Conservation (phyloP, 768 basidiomycete species). For the Mycena albidolilacea region DNA sequence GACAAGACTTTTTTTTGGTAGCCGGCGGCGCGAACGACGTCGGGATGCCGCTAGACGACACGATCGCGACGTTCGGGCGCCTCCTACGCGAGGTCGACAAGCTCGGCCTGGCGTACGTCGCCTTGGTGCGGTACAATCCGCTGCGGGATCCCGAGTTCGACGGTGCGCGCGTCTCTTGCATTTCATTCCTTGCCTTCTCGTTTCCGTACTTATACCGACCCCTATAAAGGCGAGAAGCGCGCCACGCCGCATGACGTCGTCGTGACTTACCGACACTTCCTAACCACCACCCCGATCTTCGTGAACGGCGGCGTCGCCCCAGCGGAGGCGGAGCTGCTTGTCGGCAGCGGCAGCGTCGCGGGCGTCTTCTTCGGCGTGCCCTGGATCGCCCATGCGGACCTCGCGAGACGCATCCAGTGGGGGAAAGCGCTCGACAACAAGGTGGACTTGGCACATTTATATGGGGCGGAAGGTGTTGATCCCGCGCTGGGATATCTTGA, state of each 20-base stretch:
- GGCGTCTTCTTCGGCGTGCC: constrained; percentile 54
- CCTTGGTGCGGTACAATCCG: constrained; percentile 47
- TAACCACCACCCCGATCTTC: constrained; percentile 55
- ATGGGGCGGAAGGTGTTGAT: not conserved
- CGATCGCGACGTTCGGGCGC: constrained; percentile 42
- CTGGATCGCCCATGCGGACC: constrained; percentile 58
- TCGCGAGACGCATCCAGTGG: constrained; percentile 52
- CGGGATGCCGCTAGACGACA: constrained; percentile 45
- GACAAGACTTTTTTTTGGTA: constrained; percentile 36
- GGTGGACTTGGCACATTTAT: constrained; percentile 2
- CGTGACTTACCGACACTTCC: constrained; percentile 44
- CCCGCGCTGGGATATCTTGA: not conserved
- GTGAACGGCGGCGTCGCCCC: constrained; percentile 55
- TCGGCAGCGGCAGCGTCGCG: constrained; percentile 52
- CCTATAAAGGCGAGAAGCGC: constrained; percentile 48
- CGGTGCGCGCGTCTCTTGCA: constrained; percentile 41
- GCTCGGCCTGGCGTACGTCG: constrained; percentile 48
- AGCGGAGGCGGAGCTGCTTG: constrained; percentile 53
- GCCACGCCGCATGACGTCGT: constrained; percentile 58
- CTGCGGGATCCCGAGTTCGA: constrained; percentile 48
- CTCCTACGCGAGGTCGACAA: constrained; percentile 38
- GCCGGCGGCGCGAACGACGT: constrained; percentile 25
- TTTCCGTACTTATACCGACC: not conserved
- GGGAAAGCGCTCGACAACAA: constrained; percentile 46
- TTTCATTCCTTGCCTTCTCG: constrained; percentile 3